Conservation (phyloP, 225 moss, liverwort and hornwort genomes). For the Rhytidiadelphus loreus region DNA sequence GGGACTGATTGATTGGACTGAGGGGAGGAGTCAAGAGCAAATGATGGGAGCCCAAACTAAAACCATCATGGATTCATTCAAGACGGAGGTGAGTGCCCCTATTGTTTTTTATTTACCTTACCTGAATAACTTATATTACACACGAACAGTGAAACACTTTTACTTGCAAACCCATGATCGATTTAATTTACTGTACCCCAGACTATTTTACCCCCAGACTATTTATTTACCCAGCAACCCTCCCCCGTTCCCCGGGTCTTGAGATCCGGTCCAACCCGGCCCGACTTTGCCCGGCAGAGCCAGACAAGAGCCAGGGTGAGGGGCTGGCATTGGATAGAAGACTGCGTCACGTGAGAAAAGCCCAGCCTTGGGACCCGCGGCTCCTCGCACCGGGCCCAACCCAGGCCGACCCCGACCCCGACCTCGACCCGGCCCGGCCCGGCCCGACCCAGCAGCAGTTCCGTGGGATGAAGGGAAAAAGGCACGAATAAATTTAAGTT, state of each 20-base stretch:
- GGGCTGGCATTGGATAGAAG: not conserved
- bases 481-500: not conserved
- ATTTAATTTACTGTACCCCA: no score
- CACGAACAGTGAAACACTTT: not conserved
- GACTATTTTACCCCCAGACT: not conserved
- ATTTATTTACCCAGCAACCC: no score
- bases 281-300: not conserved
- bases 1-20: not conserved
- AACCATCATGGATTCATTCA: not conserved
- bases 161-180: not conserved
- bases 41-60: not conserved
- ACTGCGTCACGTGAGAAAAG: not conserved
- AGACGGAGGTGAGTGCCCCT: not conserved
- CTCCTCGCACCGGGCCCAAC: not conserved
- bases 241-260: not conserved
- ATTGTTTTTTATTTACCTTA: not conserved
- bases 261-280: not conserved
- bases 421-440: not conserved
- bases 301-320: not conserved
- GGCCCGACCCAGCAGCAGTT: not conserved
- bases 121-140: no score
- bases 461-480: not conserved
- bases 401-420: not conserved
- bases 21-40: not conserved
- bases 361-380: not conserved